A percentile compares a stretch with the other conserved stretches of the same genome.
Evolutionary conservation across 2,329 filamentous ascomycete genomes (phyloP).

Genomic region (Alternaria atra): DNA sequence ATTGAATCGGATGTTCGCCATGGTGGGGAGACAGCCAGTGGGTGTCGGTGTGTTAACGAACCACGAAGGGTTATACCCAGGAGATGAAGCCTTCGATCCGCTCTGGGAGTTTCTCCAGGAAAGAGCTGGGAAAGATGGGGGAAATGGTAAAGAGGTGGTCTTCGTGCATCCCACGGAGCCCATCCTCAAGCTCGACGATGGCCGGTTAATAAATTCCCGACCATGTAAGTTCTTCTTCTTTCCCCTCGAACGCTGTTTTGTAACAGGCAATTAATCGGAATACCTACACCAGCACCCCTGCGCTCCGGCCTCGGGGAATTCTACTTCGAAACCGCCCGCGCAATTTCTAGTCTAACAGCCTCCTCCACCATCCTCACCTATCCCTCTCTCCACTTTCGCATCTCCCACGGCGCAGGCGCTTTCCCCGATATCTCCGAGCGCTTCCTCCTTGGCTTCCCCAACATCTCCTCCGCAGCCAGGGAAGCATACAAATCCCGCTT

Average conservation of each 20-base stretch:
- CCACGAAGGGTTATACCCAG: slow-evolving; percentile 47
- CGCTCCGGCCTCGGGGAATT: slow-evolving; percentile 49
- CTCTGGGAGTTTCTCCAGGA: slow-evolving; percentile 42
- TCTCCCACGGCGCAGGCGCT: slow-evolving; percentile 49
- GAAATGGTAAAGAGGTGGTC: slow-evolving; percentile 36
- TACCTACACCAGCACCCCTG: slow-evolving; percentile 36
- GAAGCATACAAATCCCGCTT: slow-evolving; percentile 42
- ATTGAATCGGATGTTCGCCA: slow-evolving; percentile 32
- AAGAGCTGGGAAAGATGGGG: slow-evolving; percentile 14
- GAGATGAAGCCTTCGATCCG: slow-evolving; percentile 34
- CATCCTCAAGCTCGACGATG: slow-evolving; percentile 39
- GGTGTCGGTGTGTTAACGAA: slow-evolving; percentile 48
- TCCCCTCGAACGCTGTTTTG: not conserved
- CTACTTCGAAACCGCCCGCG: slow-evolving; percentile 51
- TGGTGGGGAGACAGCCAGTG: slow-evolving; percentile 40
- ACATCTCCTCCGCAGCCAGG: slow-evolving; percentile 34
- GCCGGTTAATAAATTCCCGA: slow-evolving; percentile 35
- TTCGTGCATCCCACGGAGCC: slow-evolving; percentile 51
- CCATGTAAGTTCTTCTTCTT: slow-evolving; percentile 38
- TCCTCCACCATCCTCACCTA: slow-evolving; percentile 37
- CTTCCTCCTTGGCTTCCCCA: slow-evolving; percentile 45
- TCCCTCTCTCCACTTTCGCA: slow-evolving; percentile 44
- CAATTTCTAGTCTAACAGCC: slow-evolving; percentile 46
- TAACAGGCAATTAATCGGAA: not conserved
- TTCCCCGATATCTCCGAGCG: slow-evolving; percentile 49